Evolutionary conservation across 495 filamentous ascomycete genomes (phyloP).

Genomic region (Emericellopsis terricola): DNA sequence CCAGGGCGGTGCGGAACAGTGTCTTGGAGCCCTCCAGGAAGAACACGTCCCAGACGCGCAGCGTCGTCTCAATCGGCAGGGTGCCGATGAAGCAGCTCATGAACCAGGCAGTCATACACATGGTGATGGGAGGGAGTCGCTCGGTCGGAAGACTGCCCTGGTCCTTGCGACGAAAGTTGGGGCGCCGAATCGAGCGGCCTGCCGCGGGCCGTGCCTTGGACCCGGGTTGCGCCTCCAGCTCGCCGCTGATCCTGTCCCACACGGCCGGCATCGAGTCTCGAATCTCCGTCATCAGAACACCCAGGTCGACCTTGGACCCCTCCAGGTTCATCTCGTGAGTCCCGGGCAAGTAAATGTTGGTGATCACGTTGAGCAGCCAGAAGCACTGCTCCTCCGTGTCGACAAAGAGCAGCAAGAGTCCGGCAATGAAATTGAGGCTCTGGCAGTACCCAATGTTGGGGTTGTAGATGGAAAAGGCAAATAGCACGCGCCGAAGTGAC

Average conservation of each 20-base stretch:
- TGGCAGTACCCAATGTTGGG: constrained; percentile 91
- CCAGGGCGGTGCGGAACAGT: constrained; percentile 82
- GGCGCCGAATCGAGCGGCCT: constrained; percentile 15
- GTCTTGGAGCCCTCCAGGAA: constrained; percentile 94
- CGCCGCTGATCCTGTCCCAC: constrained; percentile 76
- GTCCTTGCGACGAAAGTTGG: constrained; percentile 11
- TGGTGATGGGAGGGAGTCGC: constrained; percentile 71
- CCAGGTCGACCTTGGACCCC: constrained; percentile 86
- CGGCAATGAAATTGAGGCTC: constrained; percentile 93
- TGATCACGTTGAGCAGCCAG: constrained; percentile 88
- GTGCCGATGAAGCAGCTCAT: constrained; percentile 94
- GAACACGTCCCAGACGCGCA: constrained; percentile 89
- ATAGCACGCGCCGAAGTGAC: constrained; percentile 67
- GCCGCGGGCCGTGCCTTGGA: constrained; percentile 24
- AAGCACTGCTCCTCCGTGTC: constrained; percentile 77
- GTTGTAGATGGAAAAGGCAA: constrained; percentile 77
- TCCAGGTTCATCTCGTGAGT: constrained; percentile 87
- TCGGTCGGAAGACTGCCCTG: constrained; percentile 7
- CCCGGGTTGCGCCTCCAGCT: constrained; percentile 35
- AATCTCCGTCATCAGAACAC: constrained; percentile 74
- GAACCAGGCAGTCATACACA: constrained; percentile 95
- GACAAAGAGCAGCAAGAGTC: constrained; percentile 83
- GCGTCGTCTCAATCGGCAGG: constrained; percentile 72
- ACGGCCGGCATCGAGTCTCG: constrained; percentile 70
- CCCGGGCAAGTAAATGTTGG: constrained; percentile 69